Base-by-base conservation (phyloP, 192 early-diverging fungal species). In the Podila minutissima region DNA sequence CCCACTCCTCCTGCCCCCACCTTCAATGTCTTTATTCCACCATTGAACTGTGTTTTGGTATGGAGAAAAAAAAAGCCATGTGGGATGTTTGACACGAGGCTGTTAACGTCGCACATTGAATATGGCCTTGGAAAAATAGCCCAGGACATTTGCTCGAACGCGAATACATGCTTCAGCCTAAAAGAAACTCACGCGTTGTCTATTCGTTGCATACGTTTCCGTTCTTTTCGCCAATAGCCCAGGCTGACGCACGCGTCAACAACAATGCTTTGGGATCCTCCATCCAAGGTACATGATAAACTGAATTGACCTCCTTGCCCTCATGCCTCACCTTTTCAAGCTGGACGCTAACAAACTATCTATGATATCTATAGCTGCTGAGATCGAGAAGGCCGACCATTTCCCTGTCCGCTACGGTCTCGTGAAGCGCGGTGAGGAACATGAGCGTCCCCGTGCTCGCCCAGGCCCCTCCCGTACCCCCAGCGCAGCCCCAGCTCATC, bases 361-460 rank as follows among this genome's bases (percentile, higher is more conserved):
- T 0, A 55, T 20, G 13, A 50, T 50, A 3, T 55, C 51, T 3
- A 55, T 22, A 22, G 51, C 51, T 55, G 19, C 51, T 7, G 51
- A 55, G 46, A 35, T 49, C 41, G 64, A 49, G 29, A 10, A 26
- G 62, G 35, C 11, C 26, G 22, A 35, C 19, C 67, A 24, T 26
- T 7, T 69, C 31, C 11, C 55, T 31, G 32, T 37, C 8, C 63
- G 67, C 12, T 55, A 20, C 17, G 63, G 50, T 33, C 11, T 53
- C 24, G 20, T 55, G n/a, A 55, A 55, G 17, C 53, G 53, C 17
- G 31, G 28, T 46, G 59, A 57, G 22, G 32, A 66, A 4, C 51
- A 75, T 29, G 72, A 66, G 8, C 72, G 72, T 61, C 72, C 72
- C 22, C 72, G 72, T 15, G n/a, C 37, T 4, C 72, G 72, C 24